A percentile compares a stretch with the other conserved stretches of the same genome.
Evolutionary conservation across 208 protist genomes (phyloP).

Genomic region (Trypanosoma platydactyli): DNA sequence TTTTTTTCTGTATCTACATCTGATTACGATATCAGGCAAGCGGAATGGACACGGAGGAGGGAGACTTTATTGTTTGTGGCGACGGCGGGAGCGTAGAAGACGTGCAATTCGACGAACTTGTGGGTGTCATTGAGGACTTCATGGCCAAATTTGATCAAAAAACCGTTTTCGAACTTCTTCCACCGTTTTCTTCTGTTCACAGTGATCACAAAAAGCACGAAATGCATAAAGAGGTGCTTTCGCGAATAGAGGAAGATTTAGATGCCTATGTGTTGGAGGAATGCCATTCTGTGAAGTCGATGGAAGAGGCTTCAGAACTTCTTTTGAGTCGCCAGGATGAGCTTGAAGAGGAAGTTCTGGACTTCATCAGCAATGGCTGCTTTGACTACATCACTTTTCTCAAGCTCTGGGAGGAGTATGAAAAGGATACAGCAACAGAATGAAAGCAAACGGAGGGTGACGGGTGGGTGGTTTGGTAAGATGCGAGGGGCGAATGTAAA

Average conservation of each 20-base stretch:
- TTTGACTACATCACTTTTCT: slow-evolving; percentile 79
- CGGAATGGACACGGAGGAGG: slow-evolving; percentile 77
- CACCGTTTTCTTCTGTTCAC: slow-evolving; percentile 36
- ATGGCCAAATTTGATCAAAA: slow-evolving; percentile 77
- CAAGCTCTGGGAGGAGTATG: slow-evolving; percentile 44
- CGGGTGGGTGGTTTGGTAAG: no score
- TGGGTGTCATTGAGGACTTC: slow-evolving; percentile 84
- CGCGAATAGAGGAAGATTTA: slow-evolving; percentile 52
- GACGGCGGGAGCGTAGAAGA: slow-evolving; percentile 60
- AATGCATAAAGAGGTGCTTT: slow-evolving; percentile 53
- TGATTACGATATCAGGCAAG: background rate
- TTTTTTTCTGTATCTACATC: background rate
- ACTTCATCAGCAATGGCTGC: slow-evolving; percentile 82
- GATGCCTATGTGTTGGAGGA: slow-evolving; percentile 50
- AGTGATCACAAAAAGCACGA: slow-evolving; percentile 67
- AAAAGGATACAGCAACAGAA: background rate
- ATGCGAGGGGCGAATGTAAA: no score
- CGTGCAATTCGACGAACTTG: slow-evolving; percentile 61
- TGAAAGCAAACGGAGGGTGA: background rate
- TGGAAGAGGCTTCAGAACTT: slow-evolving; percentile 39
- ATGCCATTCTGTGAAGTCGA: slow-evolving; percentile 15
- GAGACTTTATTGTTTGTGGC: slow-evolving; percentile 71
- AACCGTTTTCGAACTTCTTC: slow-evolving; percentile 37
- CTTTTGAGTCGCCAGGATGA: slow-evolving; percentile 63
- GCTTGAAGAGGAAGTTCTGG: slow-evolving; percentile 76